Evolutionary conservation across 495 filamentous ascomycete species (phyloP), one percentile per base, ranked within the genome.

Genomic region (Talaromyces nanjingensis): DNA sequence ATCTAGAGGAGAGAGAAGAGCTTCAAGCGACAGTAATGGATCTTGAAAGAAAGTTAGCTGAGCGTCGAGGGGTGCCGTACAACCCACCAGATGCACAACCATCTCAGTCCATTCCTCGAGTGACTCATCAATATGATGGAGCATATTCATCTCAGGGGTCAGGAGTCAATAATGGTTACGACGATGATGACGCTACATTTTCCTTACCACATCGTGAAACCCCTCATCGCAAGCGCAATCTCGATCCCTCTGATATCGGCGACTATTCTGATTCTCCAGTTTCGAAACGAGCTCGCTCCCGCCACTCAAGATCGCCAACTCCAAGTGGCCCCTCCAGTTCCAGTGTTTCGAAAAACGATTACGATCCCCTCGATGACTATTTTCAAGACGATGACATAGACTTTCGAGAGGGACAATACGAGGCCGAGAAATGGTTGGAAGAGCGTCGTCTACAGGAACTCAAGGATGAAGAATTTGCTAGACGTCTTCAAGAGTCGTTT

Each of bases 401-500:
- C n/a, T 37, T 62, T 31, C 27, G 25, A 6, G 25, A 33, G 25
- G 60, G 25, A 24, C 60, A 62, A 42, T 62, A 53, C 18, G 68
- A 71, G 62, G 69, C 73, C 27, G 78, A 80, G 63, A 70, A 72
- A 60, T 71, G 65, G 31, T 55, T 74, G 6, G 55, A 74, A 65
- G 71, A 72, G 14, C 69, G 68, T 27, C 68, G 71, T 45, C 65
- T 76, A 67, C 74, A 75, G 63, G 75, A 79, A 63, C 76, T 72
- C 27, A 69, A 63, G n/a, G 84, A 86, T 64, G 81, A 68, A 49
- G 80, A 81, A 65, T 70, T 77, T 63, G 83, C 82, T 61, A 76
- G 78, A 31, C 71, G 62, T 49, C 63, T 86, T 7, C 71, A 76
- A 61, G 66, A 67, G 59, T 56, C 60, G 57, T 59, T 68, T 34